Evolutionary conservation across 306 rosid genomes (phyloP), one percentile per base, ranked within the genome.

Genomic region (Vigna reflexopilosa): DNA sequence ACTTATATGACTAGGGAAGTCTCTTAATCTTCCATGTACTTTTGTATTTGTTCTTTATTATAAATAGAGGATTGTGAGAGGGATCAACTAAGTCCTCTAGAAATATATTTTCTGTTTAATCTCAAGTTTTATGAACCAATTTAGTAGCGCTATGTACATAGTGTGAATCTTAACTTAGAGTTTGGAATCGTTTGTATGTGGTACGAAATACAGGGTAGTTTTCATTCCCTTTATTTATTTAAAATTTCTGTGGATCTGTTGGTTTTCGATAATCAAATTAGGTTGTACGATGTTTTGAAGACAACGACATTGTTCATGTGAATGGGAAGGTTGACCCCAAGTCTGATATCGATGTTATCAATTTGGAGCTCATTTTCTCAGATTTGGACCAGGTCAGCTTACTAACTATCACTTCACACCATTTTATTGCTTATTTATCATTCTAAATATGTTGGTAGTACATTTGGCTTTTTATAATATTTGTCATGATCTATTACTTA

Each of bases 241-340:
- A 59, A 58, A 76, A 42, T 81, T 72, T 6, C 4, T 26, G 62
- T 54, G 65, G 77, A 74, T 75, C 83, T 34, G 26, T 72, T 82
- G 52, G 61, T 79, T 42, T 42, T 42, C 47, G 9, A 9, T 42
- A 70, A 57, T 67, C 80, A 58, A 59, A 65, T 68, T 86, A 95
- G 98, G 96, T 93, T 70, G 96, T 95, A 30, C 88, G 97, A 26
- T 95, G 98, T 86, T 95, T 95, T 85, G 99, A 95, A 50, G 99
- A 95, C 86, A 89, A 95, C 70, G 98, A 95, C 75, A 87, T 93
- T 76, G 85, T 95, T 86, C 99, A 95, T 54, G 99, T 95, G 73
- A 95, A 84, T 75, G 98, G 98, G 48, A 93, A 87, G 87, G 91
- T 95, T 80, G 96, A 91, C 80, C 99, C 99, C 50, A 95, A 87